Conservation (phyloP, 345 rosid species). For the Murraya koenigii region DNA sequence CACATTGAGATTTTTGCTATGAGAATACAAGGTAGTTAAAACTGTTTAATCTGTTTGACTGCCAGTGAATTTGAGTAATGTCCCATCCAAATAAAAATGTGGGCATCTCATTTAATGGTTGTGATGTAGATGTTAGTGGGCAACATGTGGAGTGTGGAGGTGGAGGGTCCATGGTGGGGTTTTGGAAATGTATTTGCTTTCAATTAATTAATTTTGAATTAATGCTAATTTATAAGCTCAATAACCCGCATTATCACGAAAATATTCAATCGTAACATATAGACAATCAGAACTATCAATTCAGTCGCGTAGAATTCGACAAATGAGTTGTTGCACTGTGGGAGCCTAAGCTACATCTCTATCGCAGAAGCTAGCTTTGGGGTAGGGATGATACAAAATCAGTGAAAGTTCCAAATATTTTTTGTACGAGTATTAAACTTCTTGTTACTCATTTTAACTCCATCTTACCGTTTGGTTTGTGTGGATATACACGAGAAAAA, state of each 20-base stretch:
- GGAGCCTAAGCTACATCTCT: background rate
- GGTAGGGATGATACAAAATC: background rate
- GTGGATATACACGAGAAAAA: background rate
- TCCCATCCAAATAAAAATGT: conserved; percentile 30
- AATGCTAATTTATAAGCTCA: background rate
- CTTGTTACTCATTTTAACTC: background rate
- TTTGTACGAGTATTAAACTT: too few relatives aligned
- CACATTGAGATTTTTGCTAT: background rate
- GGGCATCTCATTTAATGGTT: conserved; percentile 46
- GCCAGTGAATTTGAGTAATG: conserved; percentile 17
- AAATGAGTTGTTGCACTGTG: background rate
- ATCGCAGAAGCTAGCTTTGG: background rate
- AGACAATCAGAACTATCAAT: background rate
- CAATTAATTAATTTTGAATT: background rate
- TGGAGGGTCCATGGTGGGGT: conserved; percentile 32
- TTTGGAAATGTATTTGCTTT: background rate
- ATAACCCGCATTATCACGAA: background rate
- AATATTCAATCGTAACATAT: background rate
- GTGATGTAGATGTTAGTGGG: conserved; percentile 50
- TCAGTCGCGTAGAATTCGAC: background rate
- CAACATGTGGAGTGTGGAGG: conserved; percentile 45
- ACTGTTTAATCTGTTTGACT: conserved; percentile 14
- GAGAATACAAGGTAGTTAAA: conserved; percentile 6
- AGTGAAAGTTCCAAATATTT: background rate
- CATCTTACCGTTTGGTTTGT: background rate